Evolutionary conservation across 2,329 filamentous ascomycete species (phyloP).

Genomic region (Phoma herbarum): DNA sequence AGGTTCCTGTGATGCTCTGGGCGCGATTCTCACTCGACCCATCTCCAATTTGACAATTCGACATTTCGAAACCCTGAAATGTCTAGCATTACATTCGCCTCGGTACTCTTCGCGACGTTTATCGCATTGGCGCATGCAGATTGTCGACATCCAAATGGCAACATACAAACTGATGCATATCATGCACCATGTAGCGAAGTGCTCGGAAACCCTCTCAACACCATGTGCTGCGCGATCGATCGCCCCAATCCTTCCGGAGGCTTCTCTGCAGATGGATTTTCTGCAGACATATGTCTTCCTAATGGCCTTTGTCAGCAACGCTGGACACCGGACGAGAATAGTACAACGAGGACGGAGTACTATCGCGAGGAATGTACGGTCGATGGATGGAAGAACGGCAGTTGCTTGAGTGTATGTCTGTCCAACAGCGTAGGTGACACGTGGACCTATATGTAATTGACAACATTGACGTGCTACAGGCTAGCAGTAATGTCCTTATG

Average conservation of each 20-base stretch:
- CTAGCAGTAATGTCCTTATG: slow-evolving; percentile 3
- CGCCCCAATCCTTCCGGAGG: slow-evolving; percentile 7
- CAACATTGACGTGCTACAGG: neutral
- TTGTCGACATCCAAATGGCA: slow-evolving; percentile 13
- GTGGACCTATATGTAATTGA: neutral
- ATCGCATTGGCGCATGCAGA: neutral
- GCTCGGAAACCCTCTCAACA: slow-evolving; percentile 13
- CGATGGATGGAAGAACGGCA: slow-evolving; percentile 6
- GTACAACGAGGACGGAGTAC: neutral
- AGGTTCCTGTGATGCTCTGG: neutral
- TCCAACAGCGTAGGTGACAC: slow-evolving; percentile 9
- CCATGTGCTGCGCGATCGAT: slow-evolving; percentile 14
- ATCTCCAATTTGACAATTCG: neutral
- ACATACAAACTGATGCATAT: slow-evolving; percentile 10
- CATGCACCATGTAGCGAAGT: slow-evolving; percentile 11
- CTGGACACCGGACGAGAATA: slow-evolving; percentile 1
- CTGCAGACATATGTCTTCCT: slow-evolving; percentile 8
- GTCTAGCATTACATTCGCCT: neutral
- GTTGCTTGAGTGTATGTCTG: slow-evolving; percentile 13
- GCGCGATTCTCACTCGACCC: neutral
- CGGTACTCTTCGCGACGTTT: neutral
- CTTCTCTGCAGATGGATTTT: neutral
- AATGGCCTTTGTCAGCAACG: slow-evolving; percentile 11
- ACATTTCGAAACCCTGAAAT: neutral
- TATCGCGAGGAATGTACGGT: slow-evolving; percentile 15